These are phyloP conservation scores for Ascochyta koolunga DNA, from an alignment of 2,329 filamentous ascomycete species.

Conservation along the genomic window DNA sequence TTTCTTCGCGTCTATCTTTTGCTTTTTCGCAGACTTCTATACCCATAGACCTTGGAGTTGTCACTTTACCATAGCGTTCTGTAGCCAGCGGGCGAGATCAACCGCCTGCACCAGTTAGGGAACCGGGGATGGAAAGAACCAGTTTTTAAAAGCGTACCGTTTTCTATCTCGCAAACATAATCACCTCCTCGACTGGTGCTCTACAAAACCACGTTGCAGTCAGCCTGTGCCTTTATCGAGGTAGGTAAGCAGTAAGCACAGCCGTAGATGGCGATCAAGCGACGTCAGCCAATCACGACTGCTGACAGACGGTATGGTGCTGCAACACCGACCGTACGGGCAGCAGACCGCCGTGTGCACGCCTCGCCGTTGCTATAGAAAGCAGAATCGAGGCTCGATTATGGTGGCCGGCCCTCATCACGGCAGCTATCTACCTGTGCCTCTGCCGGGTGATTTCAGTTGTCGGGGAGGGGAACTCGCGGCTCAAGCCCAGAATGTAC, in stretches of 20 bases:
- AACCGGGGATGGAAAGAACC: no score
- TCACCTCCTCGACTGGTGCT: not conserved
- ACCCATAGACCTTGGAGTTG: not conserved
- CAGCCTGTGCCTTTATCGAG: not conserved
- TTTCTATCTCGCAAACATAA: no score
- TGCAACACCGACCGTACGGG: not conserved
- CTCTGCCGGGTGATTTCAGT: constrained; percentile 61
- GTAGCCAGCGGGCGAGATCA: no score
- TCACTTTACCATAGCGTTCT: not conserved
- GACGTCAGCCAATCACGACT: not conserved
- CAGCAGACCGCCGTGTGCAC: not conserved
- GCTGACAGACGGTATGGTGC: not conserved
- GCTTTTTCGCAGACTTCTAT: not conserved
- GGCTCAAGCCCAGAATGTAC: constrained; percentile 48
- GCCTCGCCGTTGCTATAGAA: not conserved
- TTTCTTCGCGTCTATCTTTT: not conserved
- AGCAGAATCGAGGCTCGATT: no score
- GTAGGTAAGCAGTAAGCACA: not conserved
- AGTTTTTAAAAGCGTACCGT: no score
- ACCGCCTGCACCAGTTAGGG: no score
- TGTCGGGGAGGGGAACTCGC: constrained; percentile 50
- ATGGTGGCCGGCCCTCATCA: constrained; percentile 60
- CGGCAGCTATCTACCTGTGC: constrained; percentile 61
- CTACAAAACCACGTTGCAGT: not conserved
- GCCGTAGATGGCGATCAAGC: no score